Conservation (phyloP, 768 basidiomycete species). For the Auriculariales sp. region DNA sequence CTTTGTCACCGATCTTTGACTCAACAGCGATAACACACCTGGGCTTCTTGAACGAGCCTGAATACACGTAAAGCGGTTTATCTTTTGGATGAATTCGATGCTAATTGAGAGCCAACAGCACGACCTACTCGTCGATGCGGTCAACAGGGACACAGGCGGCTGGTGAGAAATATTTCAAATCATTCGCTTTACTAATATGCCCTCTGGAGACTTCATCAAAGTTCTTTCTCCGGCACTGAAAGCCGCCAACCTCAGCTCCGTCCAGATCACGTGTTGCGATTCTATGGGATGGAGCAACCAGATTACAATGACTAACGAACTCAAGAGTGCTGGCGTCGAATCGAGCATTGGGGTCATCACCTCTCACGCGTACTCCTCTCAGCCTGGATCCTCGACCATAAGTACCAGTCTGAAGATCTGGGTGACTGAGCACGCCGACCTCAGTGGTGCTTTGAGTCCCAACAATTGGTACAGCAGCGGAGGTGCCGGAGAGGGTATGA, state of each 20-base stretch:
- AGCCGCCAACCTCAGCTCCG: background rate
- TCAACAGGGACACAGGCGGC: constrained; percentile 2
- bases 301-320: constrained; percentile 1
- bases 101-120: background rate
- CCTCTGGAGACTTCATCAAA: constrained; percentile 5
- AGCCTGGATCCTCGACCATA: constrained; percentile 1
- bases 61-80: constrained; percentile 1
- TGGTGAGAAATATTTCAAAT: no score
- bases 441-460: constrained; percentile 1
- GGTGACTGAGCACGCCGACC: constrained; percentile 6
- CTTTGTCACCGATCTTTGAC: no score
- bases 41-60: constrained; percentile 6
- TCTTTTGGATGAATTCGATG: background rate
- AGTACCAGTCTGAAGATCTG: constrained; percentile 4
- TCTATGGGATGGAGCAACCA: constrained; percentile 3
- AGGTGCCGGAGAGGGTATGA: background rate
- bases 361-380: constrained; percentile 4
- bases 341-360: constrained; percentile 3
- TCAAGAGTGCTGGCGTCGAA: constrained; percentile 4
- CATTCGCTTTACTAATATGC: no score
- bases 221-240: constrained; percentile 3
- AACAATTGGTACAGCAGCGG: constrained; percentile 1
- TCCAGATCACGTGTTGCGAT: constrained; percentile 7
- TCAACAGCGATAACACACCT: constrained; percentile 4
- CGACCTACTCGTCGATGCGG: constrained; percentile 5